Conservation (phyloP, 768 basidiomycete genomes). For the Crassisporium funariophilum region DNA sequence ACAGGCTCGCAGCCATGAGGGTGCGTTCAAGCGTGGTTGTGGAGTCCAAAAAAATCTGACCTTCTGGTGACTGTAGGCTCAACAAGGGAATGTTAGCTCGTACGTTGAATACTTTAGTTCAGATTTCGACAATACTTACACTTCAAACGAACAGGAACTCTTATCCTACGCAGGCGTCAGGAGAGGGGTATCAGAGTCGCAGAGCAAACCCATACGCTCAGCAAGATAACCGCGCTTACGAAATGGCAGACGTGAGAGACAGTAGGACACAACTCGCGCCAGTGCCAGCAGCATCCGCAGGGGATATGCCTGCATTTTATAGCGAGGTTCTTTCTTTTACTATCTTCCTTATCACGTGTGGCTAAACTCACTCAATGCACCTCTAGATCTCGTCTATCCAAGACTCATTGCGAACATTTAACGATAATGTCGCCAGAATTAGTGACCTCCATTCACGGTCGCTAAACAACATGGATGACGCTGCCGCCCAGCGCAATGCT, state of each 20-base stretch:
- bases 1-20: constrained; percentile 88
- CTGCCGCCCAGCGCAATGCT: constrained; percentile 58
- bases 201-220: constrained; percentile 67
- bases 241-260: constrained; percentile 71
- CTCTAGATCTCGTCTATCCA: constrained; percentile 73
- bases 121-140: background rate
- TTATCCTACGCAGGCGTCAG: constrained; percentile 69
- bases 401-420: constrained; percentile 68
- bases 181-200: constrained; percentile 46
- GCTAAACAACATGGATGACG: constrained; percentile 76
- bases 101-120: constrained; percentile 34
- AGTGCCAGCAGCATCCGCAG: constrained; percentile 31
- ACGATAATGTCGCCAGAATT: constrained; percentile 68
- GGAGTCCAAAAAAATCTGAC: no score
- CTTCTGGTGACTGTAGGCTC: constrained; percentile 49
- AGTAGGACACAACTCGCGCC: constrained; percentile 52
- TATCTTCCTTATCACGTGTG: background rate
- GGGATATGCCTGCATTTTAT: constrained; percentile 75
- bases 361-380: constrained; percentile 1
- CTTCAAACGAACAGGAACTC: constrained; percentile 49
- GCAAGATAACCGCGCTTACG: constrained; percentile 66
- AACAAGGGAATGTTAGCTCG: constrained; percentile 57
- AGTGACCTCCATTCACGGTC: constrained; percentile 74
- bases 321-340: constrained; percentile 52
- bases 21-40: constrained; percentile 35